Base-by-base conservation (phyloP, 768 basidiomycete species). In the Trametes cinnabarina region DNA sequence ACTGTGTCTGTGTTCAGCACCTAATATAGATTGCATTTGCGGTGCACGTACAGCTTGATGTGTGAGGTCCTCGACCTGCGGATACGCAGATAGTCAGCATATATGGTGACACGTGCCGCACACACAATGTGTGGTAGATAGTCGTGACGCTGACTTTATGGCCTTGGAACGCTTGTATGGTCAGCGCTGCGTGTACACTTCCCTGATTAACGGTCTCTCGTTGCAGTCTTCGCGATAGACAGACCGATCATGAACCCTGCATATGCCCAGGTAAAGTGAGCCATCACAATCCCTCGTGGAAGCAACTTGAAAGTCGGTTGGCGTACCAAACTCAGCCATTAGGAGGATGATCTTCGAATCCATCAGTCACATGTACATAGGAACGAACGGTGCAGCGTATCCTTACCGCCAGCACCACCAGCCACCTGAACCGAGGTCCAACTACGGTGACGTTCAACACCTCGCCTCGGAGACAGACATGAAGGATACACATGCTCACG, bases 181-280 rank as follows among this genome's bases (percentile, higher is more conserved):
- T 37, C 32, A 49, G 17, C 4, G 19, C 48, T 49, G 11, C 9
- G 9, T 2, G n/a, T 4, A 49, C 4, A 2, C 2, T 10, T 20
- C 14, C 12, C n/a, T 37, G 22, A 35, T 22, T 4, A 19, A 49
- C 7, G 30, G 12, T 7, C 30, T 32, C 12, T 12, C 12, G 32
- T 3, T 6, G 20, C n/a, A 22, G 14, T 14, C n/a, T 4, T 3
- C 14, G 2, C 2, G 32, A 4, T 22, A 37, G 32, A n/a, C n/a
- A n/a, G 19, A 49, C 48, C 32, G 10, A 49, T 22, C 48, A 49
- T 49, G 32, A 49, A 49, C 10, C 48, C 48, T 49, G 47, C n/a
- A n/a, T n/a, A n/a, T n/a, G n/a, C n/a, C n/a, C n/a, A n/a, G n/a
- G n/a, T n/a, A n/a, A n/a, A n/a, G n/a, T n/a, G n/a, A n/a, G n/a